Percentiles rank a stretch among this genome's conserved stretches.
Evolutionary conservation across 1,139 yeast genomes (phyloP).

Genomic region (Zygoascus hellenicus): DNA sequence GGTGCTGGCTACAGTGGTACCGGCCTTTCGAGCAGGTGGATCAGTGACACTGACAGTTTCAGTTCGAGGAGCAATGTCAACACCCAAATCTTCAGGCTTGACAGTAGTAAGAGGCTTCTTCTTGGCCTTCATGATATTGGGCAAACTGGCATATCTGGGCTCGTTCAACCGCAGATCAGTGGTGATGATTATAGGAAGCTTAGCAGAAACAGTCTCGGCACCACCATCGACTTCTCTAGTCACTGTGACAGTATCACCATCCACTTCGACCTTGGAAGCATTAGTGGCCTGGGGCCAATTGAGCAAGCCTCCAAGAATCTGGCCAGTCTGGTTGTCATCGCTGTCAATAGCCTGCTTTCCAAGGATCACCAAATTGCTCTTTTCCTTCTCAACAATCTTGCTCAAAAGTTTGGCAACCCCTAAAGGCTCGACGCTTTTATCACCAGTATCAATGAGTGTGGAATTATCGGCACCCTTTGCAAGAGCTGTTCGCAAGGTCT

Average conservation of each 20-base stretch:
- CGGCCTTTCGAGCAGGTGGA: constrained; percentile 78
- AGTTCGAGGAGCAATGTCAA: constrained; percentile 59
- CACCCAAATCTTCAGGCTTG: constrained; percentile 63
- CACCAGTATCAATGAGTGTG: constrained; percentile 71
- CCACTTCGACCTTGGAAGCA: constrained; percentile 78
- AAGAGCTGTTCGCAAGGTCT: constrained; percentile 78
- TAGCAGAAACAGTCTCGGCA: constrained; percentile 70
- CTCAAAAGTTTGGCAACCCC: constrained; percentile 80
- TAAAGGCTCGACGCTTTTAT: constrained; percentile 65
- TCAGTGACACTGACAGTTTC: constrained; percentile 72
- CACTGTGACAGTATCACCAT: constrained; percentile 58
- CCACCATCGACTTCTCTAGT: constrained; percentile 97
- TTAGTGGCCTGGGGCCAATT: constrained; percentile 98
- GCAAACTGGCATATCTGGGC: constrained; percentile 90
- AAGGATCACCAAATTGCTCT: constrained; percentile 71
- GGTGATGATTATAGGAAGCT: constrained; percentile 79
- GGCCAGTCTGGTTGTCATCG: constrained; percentile 95
- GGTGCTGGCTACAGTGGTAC: constrained; percentile 70
- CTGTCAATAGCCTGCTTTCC: constrained; percentile 98
- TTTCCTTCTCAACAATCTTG: constrained; percentile 63
- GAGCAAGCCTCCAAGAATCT: constrained; percentile 88
- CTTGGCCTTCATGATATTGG: constrained; percentile 97
- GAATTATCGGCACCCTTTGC: constrained; percentile 93
- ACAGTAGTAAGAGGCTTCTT: constrained; percentile 82
- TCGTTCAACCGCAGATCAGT: constrained; percentile 90